A percentile compares a stretch with the other conserved stretches of the same genome.
These are phyloP conservation scores for Xanthoceras sorbifolium DNA, from an alignment of 345 rosid species.

Conservation along the genomic window DNA sequence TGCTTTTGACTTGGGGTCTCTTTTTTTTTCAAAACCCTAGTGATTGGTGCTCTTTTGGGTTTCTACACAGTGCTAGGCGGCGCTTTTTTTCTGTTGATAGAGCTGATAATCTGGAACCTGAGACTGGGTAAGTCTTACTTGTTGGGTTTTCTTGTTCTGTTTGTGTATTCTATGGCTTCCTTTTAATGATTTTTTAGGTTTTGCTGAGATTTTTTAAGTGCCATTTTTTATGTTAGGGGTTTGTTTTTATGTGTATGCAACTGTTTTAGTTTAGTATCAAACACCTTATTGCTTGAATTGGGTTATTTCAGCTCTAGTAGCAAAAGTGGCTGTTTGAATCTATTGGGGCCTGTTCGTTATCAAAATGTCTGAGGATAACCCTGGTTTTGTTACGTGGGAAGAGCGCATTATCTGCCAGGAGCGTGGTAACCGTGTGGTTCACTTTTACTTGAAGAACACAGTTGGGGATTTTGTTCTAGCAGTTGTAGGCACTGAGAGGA, in stretches of 20 bases:
- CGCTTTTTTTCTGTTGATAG: not conserved
- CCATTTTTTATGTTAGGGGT: slow-evolving; percentile 9
- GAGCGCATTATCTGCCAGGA: slow-evolving; percentile 45
- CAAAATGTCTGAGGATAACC: slow-evolving; percentile 31
- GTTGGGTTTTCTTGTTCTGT: not conserved
- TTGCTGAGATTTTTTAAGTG: not conserved
- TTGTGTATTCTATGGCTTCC: not conserved
- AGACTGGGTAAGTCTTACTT: not conserved
- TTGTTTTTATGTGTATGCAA: not conserved
- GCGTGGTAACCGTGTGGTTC: slow-evolving; percentile 49
- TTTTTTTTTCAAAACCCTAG: slow-evolving; percentile 2
- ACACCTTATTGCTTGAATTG: slow-evolving; percentile 12
- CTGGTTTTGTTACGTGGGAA: slow-evolving; percentile 49
- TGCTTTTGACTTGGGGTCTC: slow-evolving; percentile 1
- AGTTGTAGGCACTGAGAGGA: slow-evolving; percentile 52
- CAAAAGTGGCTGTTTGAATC: slow-evolving; percentile 10
- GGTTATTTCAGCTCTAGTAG: slow-evolving; percentile 16
- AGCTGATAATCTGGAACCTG: not conserved
- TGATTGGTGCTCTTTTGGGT: not conserved
- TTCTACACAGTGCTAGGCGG: not conserved
- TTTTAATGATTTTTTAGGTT: not conserved
- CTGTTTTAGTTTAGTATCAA: slow-evolving; percentile 12
- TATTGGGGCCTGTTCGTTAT: not conserved
- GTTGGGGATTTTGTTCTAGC: slow-evolving; percentile 41
- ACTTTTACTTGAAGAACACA: slow-evolving; percentile 43